These are phyloP conservation scores for Penicillium cinerascens DNA, from an alignment of 495 filamentous ascomycete species.

Conservation along the genomic window DNA sequence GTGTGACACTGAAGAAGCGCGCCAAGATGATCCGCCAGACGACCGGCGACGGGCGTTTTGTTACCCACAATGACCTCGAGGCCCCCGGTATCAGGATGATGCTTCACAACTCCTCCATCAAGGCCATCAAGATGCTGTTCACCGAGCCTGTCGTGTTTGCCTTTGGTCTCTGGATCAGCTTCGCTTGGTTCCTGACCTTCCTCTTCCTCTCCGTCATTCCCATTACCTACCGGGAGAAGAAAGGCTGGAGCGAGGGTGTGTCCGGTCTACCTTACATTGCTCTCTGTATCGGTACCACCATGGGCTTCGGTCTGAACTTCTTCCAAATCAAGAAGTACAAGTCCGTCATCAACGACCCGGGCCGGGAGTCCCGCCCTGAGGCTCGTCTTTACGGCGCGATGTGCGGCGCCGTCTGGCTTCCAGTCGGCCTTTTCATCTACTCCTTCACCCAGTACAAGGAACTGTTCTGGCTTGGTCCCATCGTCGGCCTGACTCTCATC, in stretches of 20 bases:
- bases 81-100: conserved; percentile 35
- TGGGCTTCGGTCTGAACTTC: conserved; percentile 60
- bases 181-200: conserved; percentile 70
- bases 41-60: conserved; percentile 65
- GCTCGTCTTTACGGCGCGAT: conserved; percentile 59
- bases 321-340: conserved; percentile 55
- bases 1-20: conserved; percentile 52
- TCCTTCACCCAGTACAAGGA: conserved; percentile 66
- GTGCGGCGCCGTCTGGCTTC: conserved; percentile 66
- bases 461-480: conserved; percentile 63
- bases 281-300: conserved; percentile 59
- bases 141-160: conserved; percentile 71
- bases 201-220: conserved; percentile 72
- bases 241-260: conserved; percentile 60
- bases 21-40: conserved; percentile 52
- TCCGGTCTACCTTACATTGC: conserved; percentile 75
- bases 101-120: conserved; percentile 40
- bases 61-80: conserved; percentile 59
- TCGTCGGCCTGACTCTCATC: conserved; percentile 47
- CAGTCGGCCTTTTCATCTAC: conserved; percentile 74
- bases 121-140: conserved; percentile 67
- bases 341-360: conserved; percentile 56
- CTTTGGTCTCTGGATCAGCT: conserved; percentile 69
- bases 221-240: conserved; percentile 69
- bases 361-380: conserved; percentile 47